These are phyloP conservation scores for Nemania bipapillata DNA, from an alignment of 2,329 filamentous ascomycete genomes.

Conservation along the genomic window DNA sequence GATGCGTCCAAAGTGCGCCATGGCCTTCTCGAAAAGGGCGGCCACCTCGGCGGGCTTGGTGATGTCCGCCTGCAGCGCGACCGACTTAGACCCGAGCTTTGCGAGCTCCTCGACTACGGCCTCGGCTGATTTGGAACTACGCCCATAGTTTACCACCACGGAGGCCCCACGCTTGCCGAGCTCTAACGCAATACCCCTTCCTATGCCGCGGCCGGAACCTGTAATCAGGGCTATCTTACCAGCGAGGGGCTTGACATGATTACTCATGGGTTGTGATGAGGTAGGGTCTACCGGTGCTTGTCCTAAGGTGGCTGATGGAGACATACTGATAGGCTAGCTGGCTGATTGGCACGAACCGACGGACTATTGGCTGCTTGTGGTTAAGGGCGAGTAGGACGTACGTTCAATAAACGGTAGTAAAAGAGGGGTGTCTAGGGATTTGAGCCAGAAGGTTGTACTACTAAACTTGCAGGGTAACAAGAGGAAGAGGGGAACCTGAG, in stretches of 20 bases:
- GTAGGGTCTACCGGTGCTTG: constrained; percentile 26
- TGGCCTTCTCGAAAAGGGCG: constrained; percentile 71
- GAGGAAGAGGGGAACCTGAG: neutral
- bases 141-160: constrained; percentile 74
- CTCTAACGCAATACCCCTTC: constrained; percentile 72
- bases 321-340: constrained; percentile 46
- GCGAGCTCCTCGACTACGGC: constrained; percentile 66
- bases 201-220: constrained; percentile 73
- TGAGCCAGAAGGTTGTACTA: neutral
- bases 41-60: constrained; percentile 68
- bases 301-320: constrained; percentile 47
- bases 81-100: constrained; percentile 65
- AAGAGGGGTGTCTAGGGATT: neutral
- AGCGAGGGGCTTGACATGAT: constrained; percentile 55
- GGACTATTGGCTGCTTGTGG: constrained; percentile 11
- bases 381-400: constrained; percentile 19
- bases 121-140: constrained; percentile 66
- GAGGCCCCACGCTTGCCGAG: constrained; percentile 72
- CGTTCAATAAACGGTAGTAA: neutral
- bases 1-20: constrained; percentile 73
- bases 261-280: constrained; percentile 43
- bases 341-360: neutral
- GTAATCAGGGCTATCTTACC: constrained; percentile 71
- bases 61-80: constrained; percentile 73
- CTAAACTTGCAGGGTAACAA: neutral